These are phyloP conservation scores for Fraxinus angustifolia DNA, from an alignment of 305 asterid genomes.

Conservation along the genomic window DNA sequence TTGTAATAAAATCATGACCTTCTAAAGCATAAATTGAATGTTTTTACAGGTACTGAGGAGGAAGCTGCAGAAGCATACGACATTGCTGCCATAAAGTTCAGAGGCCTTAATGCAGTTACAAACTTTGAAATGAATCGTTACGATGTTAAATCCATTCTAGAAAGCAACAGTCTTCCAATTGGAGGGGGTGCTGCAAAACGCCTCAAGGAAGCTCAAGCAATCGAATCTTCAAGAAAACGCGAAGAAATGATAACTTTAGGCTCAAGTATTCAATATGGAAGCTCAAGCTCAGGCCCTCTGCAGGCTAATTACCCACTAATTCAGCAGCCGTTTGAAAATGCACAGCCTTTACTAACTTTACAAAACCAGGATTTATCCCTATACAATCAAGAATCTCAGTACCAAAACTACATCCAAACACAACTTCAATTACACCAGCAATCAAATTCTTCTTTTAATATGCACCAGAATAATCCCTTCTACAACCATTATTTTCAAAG, in stretches of 20 bases:
- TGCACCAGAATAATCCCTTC: slow-evolving; percentile 20
- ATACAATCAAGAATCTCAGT: slow-evolving; percentile 34
- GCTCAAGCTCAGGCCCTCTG: slow-evolving; percentile 25
- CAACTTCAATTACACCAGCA: slow-evolving; percentile 56
- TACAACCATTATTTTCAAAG: slow-evolving; percentile 44
- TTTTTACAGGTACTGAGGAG: slow-evolving; percentile 63
- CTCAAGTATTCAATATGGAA: slow-evolving; percentile 48
- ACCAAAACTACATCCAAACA: slow-evolving; percentile 52
- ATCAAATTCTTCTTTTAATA: slow-evolving; percentile 16
- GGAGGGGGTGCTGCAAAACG: slow-evolving; percentile 89
- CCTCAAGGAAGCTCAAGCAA: slow-evolving; percentile 71
- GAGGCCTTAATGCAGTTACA: slow-evolving; percentile 80
- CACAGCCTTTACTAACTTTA: slow-evolving; percentile 45
- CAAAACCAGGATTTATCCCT: slow-evolving; percentile 52
- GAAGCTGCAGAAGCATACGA: slow-evolving; percentile 98
- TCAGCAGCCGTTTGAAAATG: slow-evolving; percentile 43
- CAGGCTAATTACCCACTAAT: slow-evolving; percentile 46
- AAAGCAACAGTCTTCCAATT: slow-evolving; percentile 75
- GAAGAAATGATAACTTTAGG: slow-evolving; percentile 57
- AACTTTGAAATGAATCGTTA: slow-evolving; percentile 87
- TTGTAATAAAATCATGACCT: background rate
- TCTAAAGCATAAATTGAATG: background rate
- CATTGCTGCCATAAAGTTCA: slow-evolving; percentile 82
- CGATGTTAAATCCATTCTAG: slow-evolving; percentile 80
- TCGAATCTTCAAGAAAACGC: slow-evolving; percentile 60